Evolutionary conservation across 208 protist genomes (phyloP), one percentile per base, ranked within the genome.

Genomic region (Naegleria gruberi): DNA sequence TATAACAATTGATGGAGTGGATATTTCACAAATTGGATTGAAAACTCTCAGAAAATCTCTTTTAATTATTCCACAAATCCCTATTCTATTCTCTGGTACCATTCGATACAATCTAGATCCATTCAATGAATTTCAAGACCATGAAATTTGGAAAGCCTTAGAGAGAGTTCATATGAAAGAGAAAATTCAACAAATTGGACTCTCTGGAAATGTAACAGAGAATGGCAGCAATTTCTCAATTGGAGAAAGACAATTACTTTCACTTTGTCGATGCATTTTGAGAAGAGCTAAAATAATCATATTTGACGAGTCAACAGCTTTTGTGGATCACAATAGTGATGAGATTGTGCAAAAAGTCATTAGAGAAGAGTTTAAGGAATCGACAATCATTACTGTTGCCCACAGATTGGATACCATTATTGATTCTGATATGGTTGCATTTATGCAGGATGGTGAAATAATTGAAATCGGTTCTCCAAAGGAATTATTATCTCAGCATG

Each of bases 41-140:
- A 17, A 91, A n/a, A 2, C 1, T n/a, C 26, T 91, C 5, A 44
- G 90, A 42, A n/a, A 12, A 0, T 40, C 0, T 43, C 1, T 92
- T 1, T 81, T 46, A n/a, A 92, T 92, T 19, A 92, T 92, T 42
- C 90, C 91, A 15, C 91, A 95, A 90, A 93, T 95, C 37, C 93
- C 94, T 43, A 57, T 95, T 10, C 91, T 96, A 19, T 96, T 96
- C 77, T 89, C 93, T 26, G 94, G 94, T 12, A 95, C 94, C 1
- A 87, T 96, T 34, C 65, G 94, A 4, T 90, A n/a, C 77, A 96
- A 96, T 44, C 74, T 96, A 4, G 94, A 96, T 90, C 94, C 94
- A 44, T 95, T 94, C 86, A 74, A 89, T 5, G 77, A 92, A 23
- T 91, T 93, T 90, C n/a, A 86, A 41, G 47, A 91, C 37, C 0